Evolutionary conservation across 495 filamentous ascomycete genomes (phyloP).

Genomic region (Lasiosphaeria miniovina): DNA sequence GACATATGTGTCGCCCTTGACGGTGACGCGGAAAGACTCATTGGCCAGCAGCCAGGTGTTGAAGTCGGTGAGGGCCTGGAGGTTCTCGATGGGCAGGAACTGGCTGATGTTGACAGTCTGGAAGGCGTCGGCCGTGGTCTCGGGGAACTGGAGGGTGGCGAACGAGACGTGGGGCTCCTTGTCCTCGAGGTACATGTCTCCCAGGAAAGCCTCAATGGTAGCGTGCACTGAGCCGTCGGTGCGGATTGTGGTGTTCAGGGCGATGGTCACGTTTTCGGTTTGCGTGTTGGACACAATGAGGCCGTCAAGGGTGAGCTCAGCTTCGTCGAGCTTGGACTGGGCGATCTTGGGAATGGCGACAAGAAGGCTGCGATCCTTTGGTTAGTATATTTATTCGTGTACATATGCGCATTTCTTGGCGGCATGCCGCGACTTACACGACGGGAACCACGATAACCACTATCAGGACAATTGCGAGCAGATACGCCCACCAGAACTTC

Average conservation of each 20-base stretch:
- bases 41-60: slow-evolving; percentile 52
- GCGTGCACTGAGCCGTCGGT: slow-evolving; percentile 52
- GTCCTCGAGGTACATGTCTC: slow-evolving; percentile 52
- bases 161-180: slow-evolving; percentile 54
- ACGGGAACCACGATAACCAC: slow-evolving; percentile 60
- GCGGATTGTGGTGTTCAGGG: slow-evolving; percentile 51
- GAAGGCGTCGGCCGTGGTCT: slow-evolving; percentile 51
- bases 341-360: slow-evolving; percentile 72
- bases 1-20: slow-evolving; percentile 40
- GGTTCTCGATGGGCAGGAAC: slow-evolving; percentile 52
- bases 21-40: slow-evolving; percentile 35
- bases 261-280: slow-evolving; percentile 54
- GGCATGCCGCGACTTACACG: slow-evolving; percentile 54
- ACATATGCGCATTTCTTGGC: neutral
- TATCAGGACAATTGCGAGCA: slow-evolving; percentile 55
- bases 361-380: slow-evolving; percentile 53
- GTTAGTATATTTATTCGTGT: slow-evolving; percentile 7
- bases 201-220: slow-evolving; percentile 39
- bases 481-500: slow-evolving; percentile 70
- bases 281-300: slow-evolving; percentile 60
- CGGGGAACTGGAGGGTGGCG: slow-evolving; percentile 50
- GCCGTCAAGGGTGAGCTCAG: slow-evolving; percentile 56
- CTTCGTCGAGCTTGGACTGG: slow-evolving; percentile 62
- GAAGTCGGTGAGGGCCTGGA: slow-evolving; percentile 57
- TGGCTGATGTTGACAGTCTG: slow-evolving; percentile 57